These are phyloP conservation scores for Hanseniaspora pseudoguilliermondii DNA, from an alignment of 805 yeast species.

Conservation along the genomic window DNA sequence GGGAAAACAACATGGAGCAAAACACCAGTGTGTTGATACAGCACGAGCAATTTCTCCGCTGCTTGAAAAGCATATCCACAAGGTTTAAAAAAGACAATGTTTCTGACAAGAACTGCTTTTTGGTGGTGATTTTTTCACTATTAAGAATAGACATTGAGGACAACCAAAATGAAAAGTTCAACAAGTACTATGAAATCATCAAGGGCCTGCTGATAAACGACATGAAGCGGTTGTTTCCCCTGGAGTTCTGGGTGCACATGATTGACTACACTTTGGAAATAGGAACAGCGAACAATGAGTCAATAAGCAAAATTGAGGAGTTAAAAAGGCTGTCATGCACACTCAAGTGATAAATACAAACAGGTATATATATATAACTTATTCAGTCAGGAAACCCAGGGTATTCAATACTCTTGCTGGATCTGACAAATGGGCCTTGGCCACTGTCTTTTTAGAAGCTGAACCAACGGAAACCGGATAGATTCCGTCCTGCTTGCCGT, in stretches of 20 bases:
- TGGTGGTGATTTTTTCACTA: background rate
- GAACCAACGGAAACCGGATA: constrained; percentile 90
- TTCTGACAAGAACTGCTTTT: background rate
- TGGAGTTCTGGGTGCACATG: background rate
- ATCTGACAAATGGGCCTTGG: constrained; percentile 72
- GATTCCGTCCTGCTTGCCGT: constrained; percentile 45
- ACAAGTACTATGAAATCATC: background rate
- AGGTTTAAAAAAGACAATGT: background rate
- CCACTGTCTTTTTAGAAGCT: constrained; percentile 72
- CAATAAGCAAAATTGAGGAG: background rate
- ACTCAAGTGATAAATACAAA: background rate
- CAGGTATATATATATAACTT: constrained; percentile 6
- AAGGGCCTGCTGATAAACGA: background rate
- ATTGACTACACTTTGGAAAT: background rate
- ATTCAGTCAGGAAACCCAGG: constrained; percentile 49
- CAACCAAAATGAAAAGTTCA: background rate
- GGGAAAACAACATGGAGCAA: background rate
- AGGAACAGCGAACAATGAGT: background rate
- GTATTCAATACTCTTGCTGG: constrained; percentile 78
- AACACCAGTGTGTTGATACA: background rate
- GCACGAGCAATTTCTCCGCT: background rate
- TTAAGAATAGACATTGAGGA: constrained; percentile 1
- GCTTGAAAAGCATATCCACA: background rate
- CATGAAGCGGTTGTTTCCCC: background rate
- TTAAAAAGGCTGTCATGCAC: background rate